Evolutionary conservation across 352 stramenopile genomes (phyloP).

Genomic region (Pythium pectinolyticum): DNA sequence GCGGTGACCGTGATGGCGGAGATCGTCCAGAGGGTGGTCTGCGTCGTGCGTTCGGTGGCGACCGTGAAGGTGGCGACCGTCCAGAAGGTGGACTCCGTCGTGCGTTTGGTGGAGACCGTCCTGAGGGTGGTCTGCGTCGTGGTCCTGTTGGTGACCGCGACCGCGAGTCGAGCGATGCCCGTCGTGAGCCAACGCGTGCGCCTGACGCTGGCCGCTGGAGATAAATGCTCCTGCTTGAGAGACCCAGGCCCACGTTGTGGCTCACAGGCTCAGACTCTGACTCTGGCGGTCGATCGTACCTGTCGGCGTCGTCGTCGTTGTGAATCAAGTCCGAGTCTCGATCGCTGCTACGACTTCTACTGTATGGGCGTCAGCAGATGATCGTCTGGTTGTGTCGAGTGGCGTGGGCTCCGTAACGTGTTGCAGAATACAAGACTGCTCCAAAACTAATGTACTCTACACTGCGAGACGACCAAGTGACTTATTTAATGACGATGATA

Average conservation of each 20-base stretch:
- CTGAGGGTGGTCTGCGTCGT: conserved; percentile 28
- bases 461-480: conserved; percentile 2
- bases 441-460: neutral
- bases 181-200: conserved; percentile 41
- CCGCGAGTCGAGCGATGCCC: conserved; percentile 21
- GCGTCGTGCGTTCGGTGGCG: conserved; percentile 13
- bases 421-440: conserved; percentile 1
- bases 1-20: conserved; percentile 27
- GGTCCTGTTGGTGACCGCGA: conserved; percentile 27
- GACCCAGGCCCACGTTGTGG: neutral
- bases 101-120: conserved; percentile 13
- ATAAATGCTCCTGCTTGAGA: conserved; percentile 54
- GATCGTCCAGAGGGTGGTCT: conserved; percentile 34
- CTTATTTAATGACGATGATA: conserved; percentile 20
- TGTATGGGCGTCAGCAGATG: neutral
- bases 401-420: neutral
- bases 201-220: conserved; percentile 70
- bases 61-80: conserved; percentile 6
- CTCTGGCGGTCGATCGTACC: neutral
- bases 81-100: neutral
- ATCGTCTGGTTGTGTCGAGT: neutral
- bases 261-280: neutral
- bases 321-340: conserved; percentile 4
- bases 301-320: neutral
- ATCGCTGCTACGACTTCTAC: too few species aligned